phyloP scores from a whole-genome alignment of 306 rosid species.

The Carpinus fangiana region DNA sequence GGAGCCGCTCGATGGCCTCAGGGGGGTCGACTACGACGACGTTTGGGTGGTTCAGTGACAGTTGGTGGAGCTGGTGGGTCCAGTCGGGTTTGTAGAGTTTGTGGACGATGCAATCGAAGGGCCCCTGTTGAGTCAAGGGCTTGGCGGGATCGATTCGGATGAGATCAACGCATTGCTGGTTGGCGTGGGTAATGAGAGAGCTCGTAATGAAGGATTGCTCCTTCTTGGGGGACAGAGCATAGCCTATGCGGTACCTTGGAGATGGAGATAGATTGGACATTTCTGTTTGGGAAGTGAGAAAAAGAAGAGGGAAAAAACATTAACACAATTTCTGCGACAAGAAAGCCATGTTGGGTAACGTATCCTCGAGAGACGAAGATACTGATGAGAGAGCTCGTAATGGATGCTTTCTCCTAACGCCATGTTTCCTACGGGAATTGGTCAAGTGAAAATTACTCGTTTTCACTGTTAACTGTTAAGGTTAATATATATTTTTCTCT shows the following conservation, averaged over 20 bases:
- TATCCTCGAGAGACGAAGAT: too few relatives aligned
- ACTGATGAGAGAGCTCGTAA: too few relatives aligned
- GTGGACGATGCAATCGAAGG: slow-evolving; percentile 41
- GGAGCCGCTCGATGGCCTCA: slow-evolving; percentile 30
- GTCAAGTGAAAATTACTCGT: too few relatives aligned
- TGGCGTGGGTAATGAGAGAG: slow-evolving; percentile 27
- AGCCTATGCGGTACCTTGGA: slow-evolving; percentile 29
- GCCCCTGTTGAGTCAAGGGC: slow-evolving; percentile 31
- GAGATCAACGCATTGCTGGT: slow-evolving; percentile 29
- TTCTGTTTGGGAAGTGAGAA: slow-evolving; percentile 2
- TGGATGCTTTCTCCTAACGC: too few relatives aligned
- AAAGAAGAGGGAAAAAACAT: background rate
- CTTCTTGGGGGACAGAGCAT: slow-evolving; percentile 26
- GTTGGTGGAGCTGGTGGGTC: slow-evolving; percentile 13
- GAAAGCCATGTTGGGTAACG: too few relatives aligned
- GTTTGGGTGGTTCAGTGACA: slow-evolving; percentile 7
- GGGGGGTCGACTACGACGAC: slow-evolving; percentile 34
- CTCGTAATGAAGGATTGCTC: slow-evolving; percentile 26
- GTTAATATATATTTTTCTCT: too few relatives aligned
- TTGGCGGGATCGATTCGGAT: slow-evolving; percentile 12
- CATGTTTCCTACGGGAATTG: too few relatives aligned
- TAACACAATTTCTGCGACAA: too few relatives aligned
- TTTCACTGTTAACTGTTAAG: too few relatives aligned
- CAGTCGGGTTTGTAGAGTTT: slow-evolving; percentile 31
- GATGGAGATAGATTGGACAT: background rate